Evolutionary conservation across 2,329 filamentous ascomycete genomes (phyloP), one percentile per base, ranked within the genome.

Genomic region (Exophiala alcalophila): DNA sequence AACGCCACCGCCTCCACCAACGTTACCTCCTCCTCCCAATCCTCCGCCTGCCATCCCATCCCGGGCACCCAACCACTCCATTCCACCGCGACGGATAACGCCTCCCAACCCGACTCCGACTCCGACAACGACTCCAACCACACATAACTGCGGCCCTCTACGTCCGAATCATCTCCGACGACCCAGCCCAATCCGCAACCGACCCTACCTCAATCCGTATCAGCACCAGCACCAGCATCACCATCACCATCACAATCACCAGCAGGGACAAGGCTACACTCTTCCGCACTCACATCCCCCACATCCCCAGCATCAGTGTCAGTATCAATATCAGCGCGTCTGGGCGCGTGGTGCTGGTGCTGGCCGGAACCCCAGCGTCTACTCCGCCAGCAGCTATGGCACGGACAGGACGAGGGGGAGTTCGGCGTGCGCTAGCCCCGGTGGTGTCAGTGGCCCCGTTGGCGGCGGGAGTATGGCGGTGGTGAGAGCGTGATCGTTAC

Each of bases 311-410:
- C 37, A 31, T 11, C 25, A 40, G 7, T 15, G 21, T 15, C 23
- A 27, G 23, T 29, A 35, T 26, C 38, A 39, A 20, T 37, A 36
- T 18, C 36, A 39, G 15, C 32, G 40, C 12, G 19, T 35, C 18
- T 40, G 36, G 28, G 23, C 25, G 12, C 32, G 19, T 9, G 28
- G 15, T 11, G 20, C 28, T 16, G 18, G 21, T 7, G n/a, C n/a
- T n/a, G 23, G 18, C 19, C 37, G 7, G 7, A 44, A 26, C 11
- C 15, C 31, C 10, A 49, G 40, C 24, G 23, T 41, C 4, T 49
- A 49, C 28, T 49, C 46, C 9, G 36, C 41, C 4, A 41, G 46
- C 28, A 44, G 40, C 23, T 49, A 44, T 19, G 46, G 40, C 21
- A 41, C 38, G 14, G 23, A 21, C 4, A 11, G 30, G 24, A 24